Evolutionary conservation across 2,329 filamentous ascomycete species (phyloP), one percentile per base, ranked within the genome.

Genomic region (Exserohilum turcica): DNA sequence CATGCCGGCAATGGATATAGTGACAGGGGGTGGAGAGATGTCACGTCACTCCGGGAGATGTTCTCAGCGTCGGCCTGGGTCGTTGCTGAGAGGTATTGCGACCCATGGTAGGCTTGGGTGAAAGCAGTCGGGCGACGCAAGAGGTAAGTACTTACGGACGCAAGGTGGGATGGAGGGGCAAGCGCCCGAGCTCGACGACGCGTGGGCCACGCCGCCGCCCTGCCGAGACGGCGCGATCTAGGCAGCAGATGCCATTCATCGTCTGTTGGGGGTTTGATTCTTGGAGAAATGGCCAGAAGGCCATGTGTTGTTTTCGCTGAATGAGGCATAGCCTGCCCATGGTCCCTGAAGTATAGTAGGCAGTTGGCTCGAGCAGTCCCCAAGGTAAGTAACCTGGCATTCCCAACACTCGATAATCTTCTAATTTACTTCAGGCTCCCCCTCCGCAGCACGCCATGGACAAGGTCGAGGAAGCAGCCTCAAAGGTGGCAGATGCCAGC

Each of bases 151-250:
- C n/a, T n/a, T n/a, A 59, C 43, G 56, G 52, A 64, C 66, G 48
- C 57, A 58, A 60, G 62, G 67, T 63, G 65, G 54, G 61, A 61
- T 61, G 51, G 62, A 65, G 64, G 46, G 60, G 42, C 48, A 56
- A 50, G 48, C 37, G 49, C 38, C 48, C 53, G 51, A 64, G 31
- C 45, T 43, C 47, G 48, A 51, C 47, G 48, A 51, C 42, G 47
- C 52, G 39, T 54, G 28, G 31, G 15, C 28, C 36, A 15, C 45
- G 43, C 19, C 9, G 28, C 28, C 21, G 19, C 13, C 36, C 45
- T 28, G 45, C 45, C 19, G 37, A 13, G 15, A 31, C 28, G 18
- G 29, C 19, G 18, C 18, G 36, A 40, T 40, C 12, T 9, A 47
- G 13, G 32, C 36, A n/a, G n/a, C n/a, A n/a, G n/a, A 18, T 15